Base-by-base conservation (phyloP, 371 early-diverging fungal genomes). In the Mortierella sp. region DNA sequence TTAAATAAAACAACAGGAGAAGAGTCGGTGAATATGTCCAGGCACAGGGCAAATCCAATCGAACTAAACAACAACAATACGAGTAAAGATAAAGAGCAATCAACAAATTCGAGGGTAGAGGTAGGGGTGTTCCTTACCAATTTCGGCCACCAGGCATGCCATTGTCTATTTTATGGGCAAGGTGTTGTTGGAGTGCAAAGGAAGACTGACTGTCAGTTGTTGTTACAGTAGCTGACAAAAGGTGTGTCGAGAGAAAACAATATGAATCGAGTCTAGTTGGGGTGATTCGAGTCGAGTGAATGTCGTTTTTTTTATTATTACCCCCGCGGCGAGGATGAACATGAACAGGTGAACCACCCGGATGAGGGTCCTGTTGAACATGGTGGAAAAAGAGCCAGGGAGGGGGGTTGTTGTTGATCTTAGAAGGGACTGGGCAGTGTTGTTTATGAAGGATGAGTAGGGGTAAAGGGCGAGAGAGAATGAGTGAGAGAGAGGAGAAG, bases 271-370 rank as follows among this genome's bases (percentile, higher is more conserved):
- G 26, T 26, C n/a, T 24, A 26, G 58, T 24, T 39, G 29, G 26
- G 37, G 44, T 19, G 24, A 53, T 16, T 43, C 34, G 40, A 61
- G 44, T 13, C 43, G 8, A 16, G 45, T 45, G 34, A 22, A 39
- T 2, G 29, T 16, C 31, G 55, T 10, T 55, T 13, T 50, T 26
- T 14, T 55, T 13, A n/a, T 26, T 14, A 16, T 64, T 80, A 80
- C 80, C 80, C 73, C 77, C 50, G 77, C 77, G 44, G 68, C 55
- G 34, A 80, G 29, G 68, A 76, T 66, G 70, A 80, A 80, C 66
- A 76, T 64, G 73, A 61, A 13, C 52, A 64, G n/a, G 50, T 80
- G 80, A 45, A 80, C 64, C 65, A 70, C 16, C 41, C 55, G 69
- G 67, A 71, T 73, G n/a, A 66, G 40, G 45, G 75, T 76, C 40